Evolutionary conservation across 1,284 basidiomycete genomes (phyloP).

Genomic region (Ceratobasidium sp.): DNA sequence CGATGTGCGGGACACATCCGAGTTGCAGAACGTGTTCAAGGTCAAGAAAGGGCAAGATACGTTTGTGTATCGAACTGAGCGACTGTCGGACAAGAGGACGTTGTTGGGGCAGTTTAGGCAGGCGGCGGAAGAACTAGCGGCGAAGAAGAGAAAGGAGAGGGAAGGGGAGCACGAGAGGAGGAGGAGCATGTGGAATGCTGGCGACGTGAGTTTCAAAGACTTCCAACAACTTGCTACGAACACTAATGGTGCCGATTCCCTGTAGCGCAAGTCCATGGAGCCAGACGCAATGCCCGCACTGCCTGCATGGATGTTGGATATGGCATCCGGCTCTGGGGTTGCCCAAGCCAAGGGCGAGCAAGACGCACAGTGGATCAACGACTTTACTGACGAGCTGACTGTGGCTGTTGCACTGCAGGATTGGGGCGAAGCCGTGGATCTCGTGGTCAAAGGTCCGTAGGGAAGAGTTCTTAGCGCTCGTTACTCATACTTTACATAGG

Average conservation of each 20-base stretch:
- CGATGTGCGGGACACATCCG: slow-evolving; percentile 94
- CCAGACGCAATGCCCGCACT: slow-evolving; percentile 57
- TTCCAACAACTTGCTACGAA: neutral
- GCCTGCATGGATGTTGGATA: slow-evolving; percentile 76
- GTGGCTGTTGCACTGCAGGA: slow-evolving; percentile 91
- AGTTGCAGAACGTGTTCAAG: slow-evolving; percentile 95
- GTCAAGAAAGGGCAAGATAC: slow-evolving; percentile 93
- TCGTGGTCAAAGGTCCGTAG: slow-evolving; percentile 81
- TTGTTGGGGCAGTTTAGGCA: slow-evolving; percentile 88
- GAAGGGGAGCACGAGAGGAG: slow-evolving; percentile 90
- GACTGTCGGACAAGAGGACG: slow-evolving; percentile 83
- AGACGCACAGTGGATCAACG: slow-evolving; percentile 85
- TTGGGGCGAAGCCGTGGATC: slow-evolving; percentile 85
- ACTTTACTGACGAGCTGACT: slow-evolving; percentile 91
- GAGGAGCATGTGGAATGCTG: slow-evolving; percentile 76
- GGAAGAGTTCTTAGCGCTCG: slow-evolving; percentile 43
- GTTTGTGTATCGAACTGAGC: slow-evolving; percentile 90
- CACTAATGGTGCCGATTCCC: neutral
- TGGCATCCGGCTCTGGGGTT: slow-evolving; percentile 67
- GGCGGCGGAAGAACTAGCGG: slow-evolving; percentile 89
- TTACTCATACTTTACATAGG: slow-evolving; percentile 57
- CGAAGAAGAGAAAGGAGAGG: slow-evolving; percentile 89
- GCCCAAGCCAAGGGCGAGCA: slow-evolving; percentile 77
- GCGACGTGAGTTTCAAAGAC: slow-evolving; percentile 62
- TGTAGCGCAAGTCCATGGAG: slow-evolving; percentile 44